A percentile compares a stretch with the other conserved stretches of the same genome.
Conservation (phyloP, 805 yeast species). For the Starmera quercuum region DNA sequence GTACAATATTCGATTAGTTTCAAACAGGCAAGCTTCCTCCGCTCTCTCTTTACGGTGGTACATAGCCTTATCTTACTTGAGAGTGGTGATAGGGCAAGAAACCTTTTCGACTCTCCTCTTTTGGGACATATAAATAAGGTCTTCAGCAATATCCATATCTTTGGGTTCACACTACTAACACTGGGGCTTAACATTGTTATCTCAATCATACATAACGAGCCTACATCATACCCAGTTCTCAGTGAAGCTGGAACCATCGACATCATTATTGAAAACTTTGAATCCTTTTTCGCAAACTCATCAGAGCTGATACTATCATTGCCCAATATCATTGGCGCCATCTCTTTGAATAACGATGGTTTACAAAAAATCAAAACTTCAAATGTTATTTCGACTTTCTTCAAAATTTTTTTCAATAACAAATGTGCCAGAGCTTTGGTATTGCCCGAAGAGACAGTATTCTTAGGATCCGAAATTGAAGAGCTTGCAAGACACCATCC, state of each 20-base stretch:
- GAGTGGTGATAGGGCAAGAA: conserved; percentile 77
- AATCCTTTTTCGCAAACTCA: conserved; percentile 46
- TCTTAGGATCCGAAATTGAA: conserved; percentile 64
- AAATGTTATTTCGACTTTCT: conserved; percentile 32
- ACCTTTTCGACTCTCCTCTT: conserved; percentile 80
- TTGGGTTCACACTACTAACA: conserved; percentile 62
- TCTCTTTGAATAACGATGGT: conserved; percentile 73
- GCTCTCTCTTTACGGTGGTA: conserved; percentile 56
- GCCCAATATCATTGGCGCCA: conserved; percentile 75
- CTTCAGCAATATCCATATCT: conserved; percentile 43
- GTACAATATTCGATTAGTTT: conserved; percentile 47
- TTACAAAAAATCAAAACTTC: conserved; percentile 40
- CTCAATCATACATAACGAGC: conserved; percentile 78
- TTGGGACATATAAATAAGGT: conserved; percentile 52
- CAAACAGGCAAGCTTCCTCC: conserved; percentile 52
- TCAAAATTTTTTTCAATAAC: conserved; percentile 43
- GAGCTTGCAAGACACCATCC: conserved; percentile 83
- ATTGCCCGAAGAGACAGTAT: conserved; percentile 42
- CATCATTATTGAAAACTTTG: conserved; percentile 51
- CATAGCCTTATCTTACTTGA: conserved; percentile 60
- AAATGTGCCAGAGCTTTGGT: conserved; percentile 48
- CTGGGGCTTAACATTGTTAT: conserved; percentile 57
- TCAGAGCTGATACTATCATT: conserved; percentile 51
- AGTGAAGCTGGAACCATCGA: conserved; percentile 73
- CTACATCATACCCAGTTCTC: conserved; percentile 76